These are phyloP conservation scores for Alliaria petiolata DNA, from an alignment of 345 rosid genomes.

Conservation along the genomic window DNA sequence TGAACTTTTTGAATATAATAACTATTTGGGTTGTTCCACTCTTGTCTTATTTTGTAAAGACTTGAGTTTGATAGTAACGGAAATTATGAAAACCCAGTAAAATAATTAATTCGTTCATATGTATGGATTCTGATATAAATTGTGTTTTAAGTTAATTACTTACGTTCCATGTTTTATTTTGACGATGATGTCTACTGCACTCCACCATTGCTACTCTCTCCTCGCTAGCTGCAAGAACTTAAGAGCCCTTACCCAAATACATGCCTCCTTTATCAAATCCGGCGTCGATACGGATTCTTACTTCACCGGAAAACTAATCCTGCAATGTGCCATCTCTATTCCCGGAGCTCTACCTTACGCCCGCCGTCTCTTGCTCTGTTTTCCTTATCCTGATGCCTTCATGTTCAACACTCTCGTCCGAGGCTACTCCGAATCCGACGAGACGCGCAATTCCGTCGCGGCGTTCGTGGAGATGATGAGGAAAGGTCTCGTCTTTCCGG, in stretches of 20 bases:
- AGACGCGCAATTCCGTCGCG: slow-evolving; percentile 39
- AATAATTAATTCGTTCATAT: too few species aligned
- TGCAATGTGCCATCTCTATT: slow-evolving; percentile 44
- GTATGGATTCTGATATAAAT: too few species aligned
- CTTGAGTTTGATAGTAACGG: too few species aligned
- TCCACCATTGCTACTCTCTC: slow-evolving; percentile 32
- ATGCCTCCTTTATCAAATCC: slow-evolving; percentile 42
- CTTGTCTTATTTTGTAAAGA: too few species aligned
- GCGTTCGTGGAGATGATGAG: slow-evolving; percentile 44
- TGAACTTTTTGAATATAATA: too few species aligned
- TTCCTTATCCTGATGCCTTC: slow-evolving; percentile 54
- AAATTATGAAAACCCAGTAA: too few species aligned
- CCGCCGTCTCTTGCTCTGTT: slow-evolving; percentile 39
- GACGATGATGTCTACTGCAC: neutral
- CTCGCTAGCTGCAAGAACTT: slow-evolving; percentile 46
- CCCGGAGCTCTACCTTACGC: slow-evolving; percentile 48
- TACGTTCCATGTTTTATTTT: slow-evolving; percentile 8
- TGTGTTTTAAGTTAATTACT: neutral
- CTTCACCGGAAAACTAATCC: slow-evolving; percentile 54
- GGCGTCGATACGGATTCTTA: slow-evolving; percentile 44
- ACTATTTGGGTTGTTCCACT: too few species aligned
- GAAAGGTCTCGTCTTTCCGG: slow-evolving; percentile 39
- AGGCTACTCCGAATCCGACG: slow-evolving; percentile 50
- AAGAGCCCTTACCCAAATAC: slow-evolving; percentile 48
- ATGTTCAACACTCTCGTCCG: slow-evolving; percentile 73